A percentile compares a stretch with the other conserved stretches of the same genome.
phyloP scores from a whole-genome alignment of 2,329 filamentous ascomycete species.

The Aurifilum marmelostoma region DNA sequence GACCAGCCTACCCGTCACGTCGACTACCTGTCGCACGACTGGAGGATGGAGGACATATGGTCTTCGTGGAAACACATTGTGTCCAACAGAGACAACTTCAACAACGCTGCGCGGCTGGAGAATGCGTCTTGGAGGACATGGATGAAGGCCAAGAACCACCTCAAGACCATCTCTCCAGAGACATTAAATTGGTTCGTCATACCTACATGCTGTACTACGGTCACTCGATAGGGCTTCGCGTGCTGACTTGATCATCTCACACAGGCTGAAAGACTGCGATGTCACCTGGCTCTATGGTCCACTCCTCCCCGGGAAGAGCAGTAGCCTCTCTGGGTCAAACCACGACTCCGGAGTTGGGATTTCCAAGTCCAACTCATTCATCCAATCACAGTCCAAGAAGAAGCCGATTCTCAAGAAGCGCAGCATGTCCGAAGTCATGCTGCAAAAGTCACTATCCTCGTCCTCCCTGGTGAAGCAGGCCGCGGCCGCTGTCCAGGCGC shows the following conservation, averaged over 20 bases:
- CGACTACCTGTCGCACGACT: conserved; percentile 93
- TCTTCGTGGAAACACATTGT: conserved; percentile 94
- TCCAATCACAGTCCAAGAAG: conserved; percentile 62
- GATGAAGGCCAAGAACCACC: conserved; percentile 87
- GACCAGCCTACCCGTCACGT: conserved; percentile 82
- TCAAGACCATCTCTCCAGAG: conserved; percentile 88
- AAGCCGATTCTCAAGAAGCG: conserved; percentile 97
- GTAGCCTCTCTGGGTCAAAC: conserved; percentile 14
- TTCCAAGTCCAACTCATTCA: conserved; percentile 64
- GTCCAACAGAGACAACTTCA: conserved; percentile 75
- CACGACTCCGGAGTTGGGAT: conserved; percentile 47
- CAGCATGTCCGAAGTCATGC: conserved; percentile 93
- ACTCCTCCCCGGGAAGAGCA: conserved; percentile 66
- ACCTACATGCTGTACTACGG: neutral
- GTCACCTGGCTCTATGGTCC: conserved; percentile 98
- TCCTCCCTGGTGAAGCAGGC: conserved; percentile 90
- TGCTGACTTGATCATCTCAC: conserved; percentile 8
- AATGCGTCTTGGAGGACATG: conserved; percentile 98
- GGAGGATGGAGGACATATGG: conserved; percentile 97
- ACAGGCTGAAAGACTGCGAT: conserved; percentile 93
- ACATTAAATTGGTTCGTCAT: conserved; percentile 85
- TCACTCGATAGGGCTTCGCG: neutral
- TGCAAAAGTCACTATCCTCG: conserved; percentile 84
- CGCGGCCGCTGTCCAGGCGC: conserved; percentile 81
- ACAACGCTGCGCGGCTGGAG: conserved; percentile 80